Conservation (phyloP, 805 yeast species). For the Candida sakaeoensis region DNA sequence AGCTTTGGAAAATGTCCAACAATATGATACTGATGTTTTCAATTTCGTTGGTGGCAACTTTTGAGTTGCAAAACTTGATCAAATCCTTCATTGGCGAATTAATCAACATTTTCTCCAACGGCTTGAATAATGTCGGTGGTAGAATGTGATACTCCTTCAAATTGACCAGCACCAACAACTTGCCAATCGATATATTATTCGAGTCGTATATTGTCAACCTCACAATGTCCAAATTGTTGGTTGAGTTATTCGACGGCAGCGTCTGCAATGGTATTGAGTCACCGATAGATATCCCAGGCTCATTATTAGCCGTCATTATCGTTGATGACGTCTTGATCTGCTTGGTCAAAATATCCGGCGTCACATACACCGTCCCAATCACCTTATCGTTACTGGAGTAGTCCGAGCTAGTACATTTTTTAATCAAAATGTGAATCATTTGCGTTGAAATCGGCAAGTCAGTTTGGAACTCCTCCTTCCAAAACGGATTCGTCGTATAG, state of each 20-base stretch:
- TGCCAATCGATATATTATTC: constrained; percentile 50
- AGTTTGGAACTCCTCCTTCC: constrained; percentile 76
- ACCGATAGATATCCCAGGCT: constrained; percentile 4
- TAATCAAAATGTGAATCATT: constrained; percentile 48
- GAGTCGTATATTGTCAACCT: constrained; percentile 44
- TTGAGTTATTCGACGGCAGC: background rate
- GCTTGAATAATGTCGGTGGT: constrained; percentile 55
- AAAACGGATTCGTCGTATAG: constrained; percentile 56
- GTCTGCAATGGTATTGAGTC: constrained; percentile 6
- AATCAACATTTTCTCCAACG: constrained; percentile 58
- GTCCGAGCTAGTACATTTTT: constrained; percentile 23
- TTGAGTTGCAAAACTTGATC: constrained; percentile 43
- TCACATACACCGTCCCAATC: constrained; percentile 52
- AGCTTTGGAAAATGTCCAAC: constrained; percentile 70
- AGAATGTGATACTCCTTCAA: constrained; percentile 55
- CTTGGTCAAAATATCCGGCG: constrained; percentile 47
- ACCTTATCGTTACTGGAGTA: constrained; percentile 35
- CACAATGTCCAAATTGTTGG: constrained; percentile 29
- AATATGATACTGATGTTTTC: constrained; percentile 57
- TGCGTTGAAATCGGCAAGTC: constrained; percentile 55
- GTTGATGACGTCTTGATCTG: constrained; percentile 25
- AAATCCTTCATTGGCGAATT: constrained; percentile 51
- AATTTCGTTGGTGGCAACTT: constrained; percentile 39
- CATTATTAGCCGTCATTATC: constrained; percentile 24
- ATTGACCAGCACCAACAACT: constrained; percentile 48